Evolutionary conservation across 2,329 filamentous ascomycete genomes (phyloP).

Genomic region (Hymenoscyphus infarciens): DNA sequence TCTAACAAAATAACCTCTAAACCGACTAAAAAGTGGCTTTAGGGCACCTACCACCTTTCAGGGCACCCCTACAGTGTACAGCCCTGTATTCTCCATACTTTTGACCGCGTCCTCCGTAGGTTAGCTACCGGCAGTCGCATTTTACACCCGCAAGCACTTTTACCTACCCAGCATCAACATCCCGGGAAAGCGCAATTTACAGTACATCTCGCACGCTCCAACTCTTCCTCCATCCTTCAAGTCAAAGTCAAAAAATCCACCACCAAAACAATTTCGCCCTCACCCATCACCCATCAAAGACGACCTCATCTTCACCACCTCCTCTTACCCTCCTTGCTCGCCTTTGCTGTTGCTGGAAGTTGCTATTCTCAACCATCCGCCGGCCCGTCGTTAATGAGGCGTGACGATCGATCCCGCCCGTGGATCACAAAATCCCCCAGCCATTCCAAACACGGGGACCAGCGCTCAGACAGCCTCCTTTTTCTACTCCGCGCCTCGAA

Average conservation of each 20-base stretch:
- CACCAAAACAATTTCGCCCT: neutral
- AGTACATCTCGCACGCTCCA: neutral
- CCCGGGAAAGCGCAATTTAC: neutral
- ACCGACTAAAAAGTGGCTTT: no score
- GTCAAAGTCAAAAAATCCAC: neutral
- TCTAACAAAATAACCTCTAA: no score
- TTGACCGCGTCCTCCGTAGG: no score
- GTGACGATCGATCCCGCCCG: conserved; percentile 6
- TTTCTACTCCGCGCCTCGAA: conserved; percentile 11
- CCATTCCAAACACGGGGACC: conserved; percentile 14
- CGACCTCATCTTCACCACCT: neutral
- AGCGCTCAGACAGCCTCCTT: conserved; percentile 15
- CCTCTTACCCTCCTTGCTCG: neutral
- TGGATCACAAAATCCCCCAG: conserved; percentile 10
- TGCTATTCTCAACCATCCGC: neutral
- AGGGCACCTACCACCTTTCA: no score
- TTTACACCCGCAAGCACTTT: neutral
- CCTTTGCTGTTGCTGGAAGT: neutral
- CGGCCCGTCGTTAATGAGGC: neutral
- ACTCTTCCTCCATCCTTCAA: neutral
- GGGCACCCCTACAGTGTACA: no score
- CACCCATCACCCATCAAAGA: no score
- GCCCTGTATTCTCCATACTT: no score
- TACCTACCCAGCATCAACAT: neutral
- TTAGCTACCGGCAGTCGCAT: neutral